Conservation (phyloP, 139 green algal species). For the Coelastrella sp. region DNA sequence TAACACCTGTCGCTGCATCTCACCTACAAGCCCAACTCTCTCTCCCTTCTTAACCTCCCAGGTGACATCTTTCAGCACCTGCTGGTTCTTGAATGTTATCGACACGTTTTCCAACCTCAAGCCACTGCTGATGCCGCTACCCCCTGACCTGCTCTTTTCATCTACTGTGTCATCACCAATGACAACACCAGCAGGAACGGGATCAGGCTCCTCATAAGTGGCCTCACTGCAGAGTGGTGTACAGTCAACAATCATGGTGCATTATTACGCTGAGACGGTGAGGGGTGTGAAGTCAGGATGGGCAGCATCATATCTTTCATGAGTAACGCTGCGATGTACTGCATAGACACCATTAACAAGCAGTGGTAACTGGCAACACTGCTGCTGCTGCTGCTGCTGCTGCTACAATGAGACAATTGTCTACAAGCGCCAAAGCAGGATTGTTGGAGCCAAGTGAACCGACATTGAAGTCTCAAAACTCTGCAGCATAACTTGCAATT, state of each 20-base stretch:
- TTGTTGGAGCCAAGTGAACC: too few species aligned
- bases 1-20: too few species aligned
- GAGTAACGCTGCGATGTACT: not conserved
- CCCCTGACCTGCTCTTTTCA: not conserved
- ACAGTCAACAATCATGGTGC: too few species aligned
- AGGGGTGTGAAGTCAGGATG: too few species aligned
- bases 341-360: too few species aligned
- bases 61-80: constrained; percentile 88
- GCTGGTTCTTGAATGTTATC: constrained; percentile 95
- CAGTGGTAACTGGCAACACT: not conserved
- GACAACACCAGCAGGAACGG: constrained; percentile 39
- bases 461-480: too few species aligned
- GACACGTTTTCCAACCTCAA: constrained; percentile 82
- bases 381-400: not conserved
- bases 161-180: constrained; percentile 14
- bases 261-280: too few species aligned
- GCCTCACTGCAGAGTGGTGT: not conserved
- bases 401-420: too few species aligned
- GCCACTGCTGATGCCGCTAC: constrained; percentile 72
- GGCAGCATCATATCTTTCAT: not conserved
- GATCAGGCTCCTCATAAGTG: constrained; percentile 32
- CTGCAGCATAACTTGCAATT: too few species aligned
- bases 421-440: too few species aligned
- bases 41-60: constrained; percentile 99
- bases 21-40: constrained; percentile 95